Conservation (phyloP, 2,329 filamentous ascomycete genomes). For the Grosmannia clavigera region DNA sequence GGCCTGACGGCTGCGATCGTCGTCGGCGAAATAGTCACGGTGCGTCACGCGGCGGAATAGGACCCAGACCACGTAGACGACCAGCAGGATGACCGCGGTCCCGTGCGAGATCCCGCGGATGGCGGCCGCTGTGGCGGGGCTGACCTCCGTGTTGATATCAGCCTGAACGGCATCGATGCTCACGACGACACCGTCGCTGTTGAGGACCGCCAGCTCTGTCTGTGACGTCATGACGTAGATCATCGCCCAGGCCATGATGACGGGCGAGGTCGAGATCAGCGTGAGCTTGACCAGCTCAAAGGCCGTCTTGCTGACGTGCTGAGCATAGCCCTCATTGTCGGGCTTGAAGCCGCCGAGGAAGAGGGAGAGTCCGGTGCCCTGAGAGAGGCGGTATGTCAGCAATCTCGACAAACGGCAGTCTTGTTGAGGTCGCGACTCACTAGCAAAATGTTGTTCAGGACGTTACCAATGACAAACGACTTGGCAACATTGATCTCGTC, state of each 20-base stretch:
- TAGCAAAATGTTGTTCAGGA: slow-evolving; percentile 5
- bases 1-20: not conserved
- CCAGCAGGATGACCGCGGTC: not conserved
- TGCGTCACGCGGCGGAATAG: not conserved
- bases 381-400: not conserved
- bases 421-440: not conserved
- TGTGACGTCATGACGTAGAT: slow-evolving; percentile 11
- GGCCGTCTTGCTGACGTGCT: slow-evolving; percentile 1
- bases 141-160: not conserved
- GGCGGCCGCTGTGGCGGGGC: not conserved
- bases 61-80: slow-evolving; percentile 1
- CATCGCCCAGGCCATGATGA: slow-evolving; percentile 8
- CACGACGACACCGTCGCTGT: not conserved
- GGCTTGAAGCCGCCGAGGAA: slow-evolving; percentile 1
- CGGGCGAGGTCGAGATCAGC: not conserved
- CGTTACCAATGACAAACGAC: slow-evolving; percentile 5
- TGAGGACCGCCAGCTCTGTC: not conserved
- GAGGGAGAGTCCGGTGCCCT: slow-evolving; percentile 3
- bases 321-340: not conserved
- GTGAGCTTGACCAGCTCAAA: slow-evolving; percentile 3
- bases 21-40: not conserved
- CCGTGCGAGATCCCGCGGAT: not conserved
- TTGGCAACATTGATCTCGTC: slow-evolving; percentile 4
- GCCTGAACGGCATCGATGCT: not conserved
- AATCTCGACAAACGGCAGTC: not conserved